phyloP scores from a whole-genome alignment of 2,329 filamentous ascomycete genomes.

The Venturia carpophila region DNA sequence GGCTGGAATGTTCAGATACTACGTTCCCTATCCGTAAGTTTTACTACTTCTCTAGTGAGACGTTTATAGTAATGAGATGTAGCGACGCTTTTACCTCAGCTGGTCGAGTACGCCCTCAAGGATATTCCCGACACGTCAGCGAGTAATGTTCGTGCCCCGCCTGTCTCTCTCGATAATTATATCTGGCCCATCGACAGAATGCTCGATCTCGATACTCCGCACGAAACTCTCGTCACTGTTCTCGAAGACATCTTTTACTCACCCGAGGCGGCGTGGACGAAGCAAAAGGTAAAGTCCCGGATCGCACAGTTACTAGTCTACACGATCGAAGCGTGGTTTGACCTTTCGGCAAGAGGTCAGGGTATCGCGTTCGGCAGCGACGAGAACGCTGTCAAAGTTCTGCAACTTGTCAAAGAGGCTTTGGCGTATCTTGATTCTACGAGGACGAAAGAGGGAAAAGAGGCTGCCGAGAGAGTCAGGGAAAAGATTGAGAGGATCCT shows the following conservation, averaged over 20 bases:
- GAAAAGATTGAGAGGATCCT: conserved; percentile 12
- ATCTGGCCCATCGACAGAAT: conserved; percentile 60
- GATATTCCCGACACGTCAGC: conserved; percentile 47
- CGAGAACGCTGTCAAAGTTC: conserved; percentile 43
- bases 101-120: conserved; percentile 37
- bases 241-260: conserved; percentile 58
- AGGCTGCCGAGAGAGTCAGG: conserved; percentile 9
- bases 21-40: conserved; percentile 46
- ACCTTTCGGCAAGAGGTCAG: conserved; percentile 45
- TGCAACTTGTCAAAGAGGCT: conserved; percentile 34
- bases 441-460: not conserved
- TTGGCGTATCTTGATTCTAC: conserved; percentile 11
- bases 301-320: conserved; percentile 57
- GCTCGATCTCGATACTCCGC: conserved; percentile 53
- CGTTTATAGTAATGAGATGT: conserved; percentile 26
- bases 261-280: conserved; percentile 55
- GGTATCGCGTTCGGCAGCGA: conserved; percentile 53
- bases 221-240: conserved; percentile 53
- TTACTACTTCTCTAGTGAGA: conserved; percentile 19
- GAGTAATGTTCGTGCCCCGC: conserved; percentile 36
- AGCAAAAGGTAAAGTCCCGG: conserved; percentile 47
- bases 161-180: conserved; percentile 29
- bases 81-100: conserved; percentile 22
- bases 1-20: conserved; percentile 48
- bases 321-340: conserved; percentile 53